Base-by-base conservation (phyloP, 2,329 filamentous ascomycete genomes). In the Colletotrichum graminicola region DNA sequence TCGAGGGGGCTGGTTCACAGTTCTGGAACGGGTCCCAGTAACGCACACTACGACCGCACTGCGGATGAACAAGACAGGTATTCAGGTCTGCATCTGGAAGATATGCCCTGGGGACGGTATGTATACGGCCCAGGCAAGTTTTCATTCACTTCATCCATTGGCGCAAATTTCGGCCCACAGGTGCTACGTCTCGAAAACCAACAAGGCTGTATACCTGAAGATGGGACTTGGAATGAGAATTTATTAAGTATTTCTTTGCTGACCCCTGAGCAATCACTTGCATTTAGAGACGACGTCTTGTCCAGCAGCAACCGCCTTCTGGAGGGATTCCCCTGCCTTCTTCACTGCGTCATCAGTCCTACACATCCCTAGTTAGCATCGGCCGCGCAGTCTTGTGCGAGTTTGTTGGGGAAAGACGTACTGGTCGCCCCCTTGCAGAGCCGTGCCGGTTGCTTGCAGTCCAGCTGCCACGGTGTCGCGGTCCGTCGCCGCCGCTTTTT, bases 341-440 rank as follows among this genome's bases (percentile, higher is more conserved):
- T 6, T 14, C 11, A 55, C 52, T 23, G 52, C 52, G 29, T n/a
- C 52, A n/a, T 55, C 52, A 4, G 29, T 55, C 21, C 52, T 55
- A 32, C 29, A 55, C 10, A 36, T 12, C 7, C 7, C 4, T 10
- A 23, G 29, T 55, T 36, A 55, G 52, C 52, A 55, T n/a, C 29
- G 18, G 10, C 2, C 18, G 4, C 18, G 29, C 10, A 55, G 11
- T 14, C 2, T 55, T n/a, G 2, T 55, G 32, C 10, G 52, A 5
- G 18, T 7, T 36, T 36, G 21, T 14, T 14, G 5, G 5, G 6
- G 51, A 55, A 21, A 18, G 32, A 32, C 52, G 52, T 55, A 55
- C 52, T 55, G 52, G 32, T 55, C 52, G 18, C 52, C 52, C 10
- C 52, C 52, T 36, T 55, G 29, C 29, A 55, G 52, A 36, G 52